Percentiles rank a stretch among this genome's conserved stretches.
Evolutionary conservation across 345 rosid genomes (phyloP).

Genomic region (Anastatica hierochuntica): DNA sequence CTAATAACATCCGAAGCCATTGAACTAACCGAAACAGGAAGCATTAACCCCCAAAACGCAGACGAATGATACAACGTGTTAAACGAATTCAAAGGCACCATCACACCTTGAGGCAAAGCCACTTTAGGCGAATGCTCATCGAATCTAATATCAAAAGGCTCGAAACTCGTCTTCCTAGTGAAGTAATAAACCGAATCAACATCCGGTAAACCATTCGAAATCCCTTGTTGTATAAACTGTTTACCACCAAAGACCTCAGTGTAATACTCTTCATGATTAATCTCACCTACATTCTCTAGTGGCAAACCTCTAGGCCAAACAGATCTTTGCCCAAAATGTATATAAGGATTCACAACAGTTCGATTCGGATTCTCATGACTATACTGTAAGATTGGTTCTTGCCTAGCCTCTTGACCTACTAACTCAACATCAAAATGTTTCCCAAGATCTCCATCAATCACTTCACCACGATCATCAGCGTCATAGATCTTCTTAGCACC

Average conservation of each 20-base stretch:
- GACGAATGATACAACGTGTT: conserved; percentile 84
- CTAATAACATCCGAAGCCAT: conserved; percentile 96
- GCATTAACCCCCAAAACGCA: conserved; percentile 96
- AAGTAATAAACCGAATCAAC: conserved; percentile 91
- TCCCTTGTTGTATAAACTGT: conserved; percentile 90
- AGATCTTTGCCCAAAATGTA: conserved; percentile 92
- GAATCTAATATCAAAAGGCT: conserved; percentile 74
- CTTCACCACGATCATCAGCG: conserved; percentile 83
- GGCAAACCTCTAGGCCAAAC: conserved; percentile 99
- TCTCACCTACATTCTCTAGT: conserved; percentile 76
- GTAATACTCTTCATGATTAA: conserved; percentile 76
- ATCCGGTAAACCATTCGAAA: conserved; percentile 91
- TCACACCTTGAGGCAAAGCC: conserved; percentile 83
- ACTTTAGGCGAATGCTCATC: conserved; percentile 88
- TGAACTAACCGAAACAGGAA: conserved; percentile 84
- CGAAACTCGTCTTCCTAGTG: conserved; percentile 69
- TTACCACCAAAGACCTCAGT: conserved; percentile 88
- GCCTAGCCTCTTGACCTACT: conserved; percentile 77
- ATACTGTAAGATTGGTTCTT: conserved; percentile 70
- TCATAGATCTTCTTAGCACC: conserved; percentile 92
- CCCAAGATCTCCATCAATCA: conserved; percentile 71
- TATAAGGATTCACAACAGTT: conserved; percentile 75
- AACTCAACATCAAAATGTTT: conserved; percentile 88
- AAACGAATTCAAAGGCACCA: conserved; percentile 89
- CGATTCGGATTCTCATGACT: conserved; percentile 77